A percentile compares a stretch with the other conserved stretches of the same genome.
These are phyloP conservation scores for Cryphonectria nitschkei DNA, from an alignment of 2,329 filamentous ascomycete species.

Conservation along the genomic window DNA sequence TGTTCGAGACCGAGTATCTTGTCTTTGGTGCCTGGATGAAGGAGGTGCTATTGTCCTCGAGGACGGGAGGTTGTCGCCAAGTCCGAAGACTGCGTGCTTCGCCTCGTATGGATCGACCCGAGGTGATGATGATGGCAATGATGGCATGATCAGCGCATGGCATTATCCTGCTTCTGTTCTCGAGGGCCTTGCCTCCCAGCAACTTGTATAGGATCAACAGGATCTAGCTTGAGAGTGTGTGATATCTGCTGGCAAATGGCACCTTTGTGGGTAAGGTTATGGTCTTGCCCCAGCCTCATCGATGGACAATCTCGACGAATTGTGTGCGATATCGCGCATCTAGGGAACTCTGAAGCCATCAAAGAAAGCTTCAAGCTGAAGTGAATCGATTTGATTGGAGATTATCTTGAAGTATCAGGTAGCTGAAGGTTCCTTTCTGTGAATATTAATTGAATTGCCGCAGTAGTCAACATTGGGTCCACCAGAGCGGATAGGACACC, in stretches of 20 bases:
- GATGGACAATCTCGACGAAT: slow-evolving; percentile 88
- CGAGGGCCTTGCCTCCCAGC: neutral
- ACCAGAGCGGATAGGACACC: slow-evolving; percentile 65
- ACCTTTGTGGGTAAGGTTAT: slow-evolving; percentile 69
- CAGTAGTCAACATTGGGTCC: slow-evolving; percentile 76
- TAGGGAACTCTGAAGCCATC: no score
- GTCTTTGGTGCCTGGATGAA: neutral
- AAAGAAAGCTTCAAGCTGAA: no score
- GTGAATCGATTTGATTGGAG: no score
- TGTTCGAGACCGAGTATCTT: neutral
- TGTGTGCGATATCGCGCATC: slow-evolving; percentile 76
- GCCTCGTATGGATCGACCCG: neutral
- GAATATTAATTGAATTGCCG: slow-evolving; percentile 78
- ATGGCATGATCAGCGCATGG: neutral
- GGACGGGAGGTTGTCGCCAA: neutral
- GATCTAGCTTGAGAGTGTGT: neutral
- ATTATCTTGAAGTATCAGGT: slow-evolving; percentile 51
- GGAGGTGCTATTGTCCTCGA: neutral
- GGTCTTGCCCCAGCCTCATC: slow-evolving; percentile 85
- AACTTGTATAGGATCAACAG: neutral
- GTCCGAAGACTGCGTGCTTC: slow-evolving; percentile 35
- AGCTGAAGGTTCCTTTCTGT: slow-evolving; percentile 74
- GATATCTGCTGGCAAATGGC: neutral
- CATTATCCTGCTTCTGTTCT: neutral
- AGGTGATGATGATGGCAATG: neutral